Base-by-base conservation (phyloP, 192 early-diverging fungal genomes). In the Podila minutissima region DNA sequence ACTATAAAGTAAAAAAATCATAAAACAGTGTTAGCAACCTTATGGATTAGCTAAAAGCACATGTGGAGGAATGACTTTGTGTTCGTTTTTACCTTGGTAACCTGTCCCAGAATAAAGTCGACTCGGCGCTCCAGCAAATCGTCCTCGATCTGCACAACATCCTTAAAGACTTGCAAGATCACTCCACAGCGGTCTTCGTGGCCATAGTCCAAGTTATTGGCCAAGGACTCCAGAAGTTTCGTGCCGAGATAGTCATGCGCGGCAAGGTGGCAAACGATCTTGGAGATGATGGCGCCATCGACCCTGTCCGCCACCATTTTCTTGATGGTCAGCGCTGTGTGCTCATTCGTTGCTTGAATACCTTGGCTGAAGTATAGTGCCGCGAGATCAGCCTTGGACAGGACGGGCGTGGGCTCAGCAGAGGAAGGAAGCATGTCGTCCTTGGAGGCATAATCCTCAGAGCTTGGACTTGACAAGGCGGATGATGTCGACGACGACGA, bases 101-200 rank as follows among this genome's bases (percentile, higher is more conserved):
- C 26, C 2, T 73, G 70, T 31, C 17, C n/a, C 46, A 81, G 70
- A 33, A 81, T 81, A 22, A 65, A 38, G 19, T 73, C 66, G 26
- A 69, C 67, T 17, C 77, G 55, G 29, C 5, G 31, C 53, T 73
- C 71, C 32, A 69, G 28, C 2, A 49, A 22, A 28, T 73, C 71
- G 49, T 73, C 77, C 22, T 13, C 49, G 20, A 73, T 5, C 22
- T 61, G 77, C 2, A 81, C 70, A 15, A 81, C 58, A 3, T 69
- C 66, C 35, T 81, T 81, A 53, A 73, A 73, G 29, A 81, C 66
- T 26, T 73, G 71, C 32, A 81, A 29, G 38, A 81, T 81, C 19
- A 51, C 48, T 6, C 53, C 26, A 48, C 72, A 81, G n/a, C 68
- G 71, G 9, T 81, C 77, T 26, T 81, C 77, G 22, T 59, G 72